Conservation (phyloP, 2,329 filamentous ascomycete species). For the Magnaporthales sp. region DNA sequence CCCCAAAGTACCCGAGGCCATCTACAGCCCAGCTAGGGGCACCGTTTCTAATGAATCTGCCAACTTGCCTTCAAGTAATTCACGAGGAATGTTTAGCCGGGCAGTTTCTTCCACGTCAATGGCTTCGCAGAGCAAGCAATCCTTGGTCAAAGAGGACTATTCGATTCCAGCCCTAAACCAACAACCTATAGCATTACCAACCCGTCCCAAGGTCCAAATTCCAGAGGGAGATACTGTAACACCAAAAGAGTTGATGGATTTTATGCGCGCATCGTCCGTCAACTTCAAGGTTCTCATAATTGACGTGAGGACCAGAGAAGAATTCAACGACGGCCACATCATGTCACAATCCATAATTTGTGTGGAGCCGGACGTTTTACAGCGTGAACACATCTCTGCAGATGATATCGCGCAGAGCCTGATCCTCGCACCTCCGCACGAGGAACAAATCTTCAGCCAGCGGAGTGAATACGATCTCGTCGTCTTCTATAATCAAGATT, state of each 20-base stretch:
- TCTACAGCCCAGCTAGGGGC: slow-evolving; percentile 70
- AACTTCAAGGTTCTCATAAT: slow-evolving; percentile 67
- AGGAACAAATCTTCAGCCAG: slow-evolving; percentile 64
- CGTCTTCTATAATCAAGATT: slow-evolving; percentile 77
- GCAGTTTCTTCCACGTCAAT: slow-evolving; percentile 42
- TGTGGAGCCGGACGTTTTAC: slow-evolving; percentile 68
- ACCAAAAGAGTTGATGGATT: slow-evolving; percentile 61
- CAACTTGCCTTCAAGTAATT: slow-evolving; percentile 55
- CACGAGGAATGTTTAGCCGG: slow-evolving; percentile 53
- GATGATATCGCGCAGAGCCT: slow-evolving; percentile 5
- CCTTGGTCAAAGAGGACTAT: slow-evolving; percentile 20
- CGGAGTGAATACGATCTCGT: slow-evolving; percentile 75
- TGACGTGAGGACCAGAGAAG: slow-evolving; percentile 71
- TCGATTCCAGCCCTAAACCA: slow-evolving; percentile 20
- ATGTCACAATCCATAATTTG: slow-evolving; percentile 78
- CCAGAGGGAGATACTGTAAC: slow-evolving; percentile 51
- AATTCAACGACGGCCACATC: slow-evolving; percentile 85
- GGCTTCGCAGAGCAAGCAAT: slow-evolving; percentile 11
- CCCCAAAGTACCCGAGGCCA: slow-evolving; percentile 64
- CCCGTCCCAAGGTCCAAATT: slow-evolving; percentile 32
- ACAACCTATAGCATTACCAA: slow-evolving; percentile 20
- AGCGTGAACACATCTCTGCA: slow-evolving; percentile 50
- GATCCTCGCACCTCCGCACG: slow-evolving; percentile 57
- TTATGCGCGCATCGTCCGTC: slow-evolving; percentile 46
- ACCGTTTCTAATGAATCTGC: slow-evolving; percentile 58